Evolutionary conservation across 2,329 filamentous ascomycete species (phyloP), one percentile per base, ranked within the genome.

Genomic region (Fusarium fujikuroi): DNA sequence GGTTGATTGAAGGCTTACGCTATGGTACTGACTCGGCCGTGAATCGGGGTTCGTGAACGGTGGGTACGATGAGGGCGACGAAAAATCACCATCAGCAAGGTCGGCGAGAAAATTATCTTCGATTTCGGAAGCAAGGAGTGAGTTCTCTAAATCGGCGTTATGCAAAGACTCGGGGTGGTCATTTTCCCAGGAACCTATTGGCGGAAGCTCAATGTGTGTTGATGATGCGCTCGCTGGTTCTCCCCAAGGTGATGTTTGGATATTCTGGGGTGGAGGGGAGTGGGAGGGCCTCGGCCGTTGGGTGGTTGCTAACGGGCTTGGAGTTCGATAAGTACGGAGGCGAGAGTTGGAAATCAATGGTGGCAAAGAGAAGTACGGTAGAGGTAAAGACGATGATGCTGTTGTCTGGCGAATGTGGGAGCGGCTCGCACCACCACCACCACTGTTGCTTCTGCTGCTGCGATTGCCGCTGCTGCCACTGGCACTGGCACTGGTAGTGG

Each of bases 11-110:
- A 72, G 66, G 50, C 49, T 66, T 61, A 61, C 56, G 60, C 57
- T 36, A 25, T 69, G 68, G 36, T 21, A 34, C 49, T 66, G 70
- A 39, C 40, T 72, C 25, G 60, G 73, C 30, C 54, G 75, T 62
- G 64, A 57, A 60, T 54, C 60, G 23, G 64, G 40, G 58, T 66
- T 63, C 19, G 67, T 73, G 66, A 82, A 79, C 43, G 77, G 70
- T 9, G 81, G 80, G 56, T 83, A 83, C 19, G 71, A 77, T 25
- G 82, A 82, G 28, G 81, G 81, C 5, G 82, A 83, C 15, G 81
- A 83, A 60, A 81, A 81, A 19, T 81, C 76, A 57, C 66, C 66
- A 43, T 79, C 76, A 44, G 74, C 67, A 32, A 83, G 60, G n/a
- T 66, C 72, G 44, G 59, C 60, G 25, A 83, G 68, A 40, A 75